These are phyloP conservation scores for Gigaspora rosea DNA, from an alignment of 192 early-diverging fungal species.

Conservation along the genomic window DNA sequence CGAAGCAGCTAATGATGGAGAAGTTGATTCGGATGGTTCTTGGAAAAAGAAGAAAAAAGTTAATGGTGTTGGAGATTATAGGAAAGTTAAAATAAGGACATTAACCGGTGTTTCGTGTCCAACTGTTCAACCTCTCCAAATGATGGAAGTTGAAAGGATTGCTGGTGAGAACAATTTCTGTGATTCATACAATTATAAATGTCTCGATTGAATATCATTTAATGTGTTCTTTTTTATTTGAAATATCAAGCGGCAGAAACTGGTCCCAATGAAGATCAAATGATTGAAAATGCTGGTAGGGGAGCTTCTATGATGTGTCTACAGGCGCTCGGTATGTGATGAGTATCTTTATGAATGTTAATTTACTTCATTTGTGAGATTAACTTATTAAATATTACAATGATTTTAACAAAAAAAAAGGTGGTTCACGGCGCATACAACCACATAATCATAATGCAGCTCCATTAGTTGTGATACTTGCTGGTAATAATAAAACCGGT, in stretches of 20 bases:
- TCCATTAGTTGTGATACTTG: constrained; percentile 70
- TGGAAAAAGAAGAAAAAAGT: constrained; percentile 32
- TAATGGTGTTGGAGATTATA: constrained; percentile 21
- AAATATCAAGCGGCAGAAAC: constrained; percentile 50
- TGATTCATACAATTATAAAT: background rate
- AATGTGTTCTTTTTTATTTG: background rate
- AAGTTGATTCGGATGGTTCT: constrained; percentile 31
- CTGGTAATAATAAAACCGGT: constrained; percentile 75
- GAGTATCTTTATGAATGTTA: background rate
- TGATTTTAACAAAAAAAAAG: constrained; percentile 30
- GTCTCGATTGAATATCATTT: constrained; percentile 2
- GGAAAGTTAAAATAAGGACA: constrained; percentile 43
- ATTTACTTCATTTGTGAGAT: background rate
- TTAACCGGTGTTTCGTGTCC: constrained; percentile 61
- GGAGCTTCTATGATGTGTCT: constrained; percentile 71
- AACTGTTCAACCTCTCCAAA: constrained; percentile 60
- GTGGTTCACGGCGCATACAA: constrained; percentile 73
- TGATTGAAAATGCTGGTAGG: constrained; percentile 81
- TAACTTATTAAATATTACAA: background rate
- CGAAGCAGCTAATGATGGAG: constrained; percentile 35
- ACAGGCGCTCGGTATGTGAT: constrained; percentile 59
- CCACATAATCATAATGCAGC: constrained; percentile 74
- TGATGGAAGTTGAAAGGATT: constrained; percentile 67
- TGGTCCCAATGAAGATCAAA: constrained; percentile 68
- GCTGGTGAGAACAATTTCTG: constrained; percentile 29